phyloP scores from a whole-genome alignment of 192 early-diverging fungal genomes.

The Linnemannia hyalina region DNA sequence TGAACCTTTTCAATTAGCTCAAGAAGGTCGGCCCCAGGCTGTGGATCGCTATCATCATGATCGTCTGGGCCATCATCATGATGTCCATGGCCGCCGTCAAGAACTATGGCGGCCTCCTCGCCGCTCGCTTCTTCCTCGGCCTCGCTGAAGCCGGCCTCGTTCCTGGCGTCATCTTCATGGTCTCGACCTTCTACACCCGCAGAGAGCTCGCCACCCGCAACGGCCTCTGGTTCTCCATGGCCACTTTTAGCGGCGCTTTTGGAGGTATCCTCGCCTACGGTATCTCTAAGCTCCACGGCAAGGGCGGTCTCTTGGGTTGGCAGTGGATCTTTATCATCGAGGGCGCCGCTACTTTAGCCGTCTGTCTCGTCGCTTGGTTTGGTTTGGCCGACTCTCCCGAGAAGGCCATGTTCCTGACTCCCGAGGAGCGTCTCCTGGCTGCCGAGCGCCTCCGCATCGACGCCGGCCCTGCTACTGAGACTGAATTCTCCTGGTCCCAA shows the following conservation, averaged over 20 bases:
- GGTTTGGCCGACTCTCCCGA: conserved; percentile 59
- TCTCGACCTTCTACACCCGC: conserved; percentile 64
- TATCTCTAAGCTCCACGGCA: conserved; percentile 63
- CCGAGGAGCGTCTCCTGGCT: conserved; percentile 53
- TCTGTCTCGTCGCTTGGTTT: conserved; percentile 52
- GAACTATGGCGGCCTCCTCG: conserved; percentile 49
- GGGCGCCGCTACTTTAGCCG: conserved; percentile 58
- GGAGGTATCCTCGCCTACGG: conserved; percentile 73
- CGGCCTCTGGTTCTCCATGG: conserved; percentile 60
- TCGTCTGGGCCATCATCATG: conserved; percentile 63
- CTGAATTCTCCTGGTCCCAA: conserved; percentile 58
- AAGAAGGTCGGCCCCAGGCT: conserved; percentile 10
- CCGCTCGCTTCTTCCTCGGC: conserved; percentile 68
- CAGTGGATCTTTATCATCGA: conserved; percentile 74
- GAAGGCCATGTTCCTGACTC: conserved; percentile 58
- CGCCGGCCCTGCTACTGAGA: conserved; percentile 54
- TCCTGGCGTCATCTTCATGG: conserved; percentile 57
- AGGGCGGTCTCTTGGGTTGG: conserved; percentile 59
- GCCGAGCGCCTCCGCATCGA: conserved; percentile 57
- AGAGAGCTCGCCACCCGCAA: conserved; percentile 62
- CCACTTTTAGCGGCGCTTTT: conserved; percentile 65
- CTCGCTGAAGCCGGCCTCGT: conserved; percentile 66
- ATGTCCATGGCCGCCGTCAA: conserved; percentile 59
- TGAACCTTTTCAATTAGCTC: conserved; percentile 6
- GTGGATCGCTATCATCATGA: conserved; percentile 61